Evolutionary conservation across 345 rosid genomes (phyloP), one percentile per base, ranked within the genome.

Genomic region (Carallia brachiata): DNA sequence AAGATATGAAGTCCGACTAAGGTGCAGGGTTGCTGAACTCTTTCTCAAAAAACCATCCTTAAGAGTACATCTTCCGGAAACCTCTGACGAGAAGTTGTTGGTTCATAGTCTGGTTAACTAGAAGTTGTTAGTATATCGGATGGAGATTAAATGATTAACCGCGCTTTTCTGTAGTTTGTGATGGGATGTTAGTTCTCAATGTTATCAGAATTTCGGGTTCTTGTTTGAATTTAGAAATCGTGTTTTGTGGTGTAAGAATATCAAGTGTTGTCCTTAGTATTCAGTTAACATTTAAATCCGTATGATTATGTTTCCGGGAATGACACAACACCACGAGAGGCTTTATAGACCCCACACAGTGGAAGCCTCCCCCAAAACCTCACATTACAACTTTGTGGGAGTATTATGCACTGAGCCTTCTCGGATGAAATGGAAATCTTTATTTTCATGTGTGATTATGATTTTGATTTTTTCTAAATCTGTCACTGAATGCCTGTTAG

Each of bases 1-100:
- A 69, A 67, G 79, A 77, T 59, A 70, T 69, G 50, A 84, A 84
- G 60, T 71, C 74, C 7, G 86, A 80, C 62, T 84, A 86, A 27
- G 77, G 61, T 4, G 58, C 55, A 23, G 36, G 37, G 31, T 48
- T 0, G 50, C 32, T 4, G 54, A 75, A 52, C 4, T 53, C 34
- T 61, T 74, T 31, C 10, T 34, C 8, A 4, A 18, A 54, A 59
- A 39, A 61, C 50, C 12, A 62, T 52, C 17, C 70, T 27, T 63
- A 36, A 36, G 64, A 7, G 55, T 39, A 50, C 71, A 73, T 60
- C 73, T 56, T 57, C 40, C 32, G 44, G 70, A 40, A 44, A 52
- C 60, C 44, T 74, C 69, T 28, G 31, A 28, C 47, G 55, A 44
- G 61, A 65, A 69, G 80, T 68, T 23, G 68, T 63, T 62, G 52